phyloP scores from a whole-genome alignment of 2,329 filamentous ascomycete genomes.

The Sphaceloma murrayae region DNA sequence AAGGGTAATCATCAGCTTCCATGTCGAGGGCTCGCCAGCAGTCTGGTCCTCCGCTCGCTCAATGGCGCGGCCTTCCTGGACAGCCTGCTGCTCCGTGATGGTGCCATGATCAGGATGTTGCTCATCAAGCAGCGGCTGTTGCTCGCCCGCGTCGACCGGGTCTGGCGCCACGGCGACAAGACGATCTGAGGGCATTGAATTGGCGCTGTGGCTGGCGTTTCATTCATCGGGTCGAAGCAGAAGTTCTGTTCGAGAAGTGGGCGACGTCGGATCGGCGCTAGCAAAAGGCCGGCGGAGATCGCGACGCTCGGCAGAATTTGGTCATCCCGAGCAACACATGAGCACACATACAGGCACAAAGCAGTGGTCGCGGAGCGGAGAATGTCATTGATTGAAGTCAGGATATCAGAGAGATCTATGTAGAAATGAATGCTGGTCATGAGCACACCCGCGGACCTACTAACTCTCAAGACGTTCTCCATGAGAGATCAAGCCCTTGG shows the following conservation, averaged over 20 bases:
- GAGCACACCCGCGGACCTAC: neutral
- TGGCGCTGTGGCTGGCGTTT: too few relatives aligned
- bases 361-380: conserved; percentile 10
- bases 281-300: neutral
- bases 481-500: neutral
- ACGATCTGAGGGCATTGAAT: too few relatives aligned
- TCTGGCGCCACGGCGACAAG: conserved; percentile 14
- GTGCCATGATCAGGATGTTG: conserved; percentile 19
- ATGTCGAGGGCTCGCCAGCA: conserved; percentile 38
- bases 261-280: neutral
- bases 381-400: neutral
- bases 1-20: conserved; percentile 41
- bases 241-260: neutral
- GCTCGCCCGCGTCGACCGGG: conserved; percentile 18
- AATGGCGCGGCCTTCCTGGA: conserved; percentile 28
- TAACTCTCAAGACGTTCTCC: neutral
- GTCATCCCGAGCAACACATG: neutral
- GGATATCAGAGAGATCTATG: neutral
- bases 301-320: neutral
- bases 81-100: conserved; percentile 21
- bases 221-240: neutral
- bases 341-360: neutral
- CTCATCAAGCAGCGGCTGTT: conserved; percentile 18
- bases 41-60: conserved; percentile 24
- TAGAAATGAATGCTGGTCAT: neutral